Base-by-base conservation (phyloP, 1,284 basidiomycete genomes). In the Moniliella sp. region DNA sequence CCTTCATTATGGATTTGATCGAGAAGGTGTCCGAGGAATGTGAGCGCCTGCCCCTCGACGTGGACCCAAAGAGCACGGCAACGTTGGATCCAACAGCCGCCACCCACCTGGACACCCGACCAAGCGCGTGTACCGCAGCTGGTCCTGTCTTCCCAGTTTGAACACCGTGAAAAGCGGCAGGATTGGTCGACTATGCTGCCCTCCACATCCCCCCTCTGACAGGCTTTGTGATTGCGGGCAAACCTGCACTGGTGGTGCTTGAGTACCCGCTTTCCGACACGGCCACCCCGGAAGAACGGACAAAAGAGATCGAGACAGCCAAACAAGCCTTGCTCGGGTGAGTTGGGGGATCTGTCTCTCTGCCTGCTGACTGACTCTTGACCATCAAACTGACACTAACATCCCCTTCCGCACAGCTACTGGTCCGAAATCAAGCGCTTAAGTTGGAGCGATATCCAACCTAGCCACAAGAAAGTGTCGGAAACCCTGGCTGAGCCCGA, bases 171-270 rank as follows among this genome's bases (percentile, higher is more conserved):
- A 12, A 51, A 51, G 29, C 35, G 49, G 2, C 17, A 19, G 16
- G 49, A 51, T 31, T 51, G n/a, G 37, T 39, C 25, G 5, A 27
- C 0, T 40, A 43, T 18, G 47, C 49, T 18, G 11, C 14, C 16
- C 29, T 33, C 14, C 31, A 30, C 27, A 15, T 15, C 5, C 42
- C 39, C 0, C 38, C 34, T 2, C 36, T 52, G 10, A 42, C 42
- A 1, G 49, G 49, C 10, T 51, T 52, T 25, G 38, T 52, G 4
- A 34, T 50, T 3, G 47, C 49, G 1, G 49, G 47, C 8, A 52
- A 52, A 35, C 49, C 49, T 1, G 49, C 46, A 0, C 31, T 52
- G 9, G 43, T 49, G 31, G 37, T 50, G 3, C 32, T 52, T 17
- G 49, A 52, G 28, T 25, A 42, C 13, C 43, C 49, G 0, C 40